Base-by-base conservation (phyloP, 768 basidiomycete genomes). In the Amanita phalloides region DNA sequence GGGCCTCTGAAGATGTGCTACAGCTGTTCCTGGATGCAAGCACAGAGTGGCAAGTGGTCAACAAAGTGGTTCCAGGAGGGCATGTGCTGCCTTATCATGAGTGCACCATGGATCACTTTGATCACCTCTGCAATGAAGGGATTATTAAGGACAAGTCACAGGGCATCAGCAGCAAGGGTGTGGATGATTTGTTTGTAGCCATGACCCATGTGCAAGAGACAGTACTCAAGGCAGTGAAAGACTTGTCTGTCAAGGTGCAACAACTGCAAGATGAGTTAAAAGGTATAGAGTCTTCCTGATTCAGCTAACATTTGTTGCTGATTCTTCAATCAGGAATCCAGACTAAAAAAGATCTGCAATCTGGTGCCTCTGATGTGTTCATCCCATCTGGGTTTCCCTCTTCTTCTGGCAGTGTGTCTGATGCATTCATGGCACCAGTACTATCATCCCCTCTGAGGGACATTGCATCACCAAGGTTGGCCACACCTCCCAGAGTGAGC, bases 1-100 rank as follows among this genome's bases (percentile, higher is more conserved):
- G 62, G 1, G 58, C 47, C 1, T 0, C 61, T 1, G 64, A 67
- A 48, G 63, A 67, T 37, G 42, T 64, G 0, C 46, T 68, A 2
- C 58, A 55, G 0, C 48, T 58, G 1, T 68, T 57, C 41, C 33
- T 67, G 0, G 45, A 63, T 11, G 58, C 57, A 0, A 66, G 63
- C 48, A 57, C 39, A 0, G 53, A 57, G 6, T 64, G 65, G 64
- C 64, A 64, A 41, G 43, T 41, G 1, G 52, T 49, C 1, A 49
- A 54, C 17, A 37, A 32, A 6, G 49, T 62, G 3, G 61, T 65
- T 6, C 64, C 62, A 9, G 64, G 62, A 3, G 64, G 61, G 1
- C 52, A 58, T 6, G 9, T 0, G 0, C 53, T 62, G 0, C 35
- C 57, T 0, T 65, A 61, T 46, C 7, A 32, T 1, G 35, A 57